Base-by-base conservation (phyloP, 78 protist species). In the Dictyostelium brefeldianum region DNA sequence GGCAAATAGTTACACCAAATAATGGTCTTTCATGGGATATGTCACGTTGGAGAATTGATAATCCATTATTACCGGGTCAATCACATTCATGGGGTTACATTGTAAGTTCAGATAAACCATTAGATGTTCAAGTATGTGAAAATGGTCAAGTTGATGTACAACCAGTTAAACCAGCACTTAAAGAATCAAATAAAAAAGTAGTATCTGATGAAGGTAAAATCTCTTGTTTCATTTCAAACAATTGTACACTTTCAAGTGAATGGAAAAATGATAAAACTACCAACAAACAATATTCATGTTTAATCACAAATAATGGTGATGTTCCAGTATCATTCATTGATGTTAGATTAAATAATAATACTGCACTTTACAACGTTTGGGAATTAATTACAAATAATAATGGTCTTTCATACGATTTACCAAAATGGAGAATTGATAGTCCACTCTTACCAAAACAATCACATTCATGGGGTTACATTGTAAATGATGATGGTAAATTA, bases 11-110 rank as follows among this genome's bases (percentile, higher is more conserved):
- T 12, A 85, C 92, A 18, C 31, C 56, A 20, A 64, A 85, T 27
- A 50, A 71, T 62, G 77, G 87, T 80, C 11, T 80, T 10, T 46
- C 87, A 7, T 80, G 67, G 67, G 83, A 85, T 62, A 74, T 85
- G 27, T 8, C 41, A 12, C 8, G 25, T 14, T 74, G 79, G 78
- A 73, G 92, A 65, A 71, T 31, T 20, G 20, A 17, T 1, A 48
- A 59, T 5, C 78, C 83, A 27, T 29, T 85, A 17, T 50, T 54
- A 56, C 10, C 74, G 0, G 62, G 83, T 48, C 77, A 85, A 31
- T 25, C 62, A n/a, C 92, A 85, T 18, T 15, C 12, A 47, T 85
- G 74, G 77, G 56, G 71, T 36, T 85, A 85, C 31, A 75, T 59
- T 20, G 62, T 70, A 3, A 12, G 3, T 1, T 67, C 59, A 22